Percentiles rank a stretch among this genome's conserved stretches.
These are phyloP conservation scores for Bocquillonia castaneifolia DNA, from an alignment of 441 rosid genomes.

Conservation along the genomic window DNA sequence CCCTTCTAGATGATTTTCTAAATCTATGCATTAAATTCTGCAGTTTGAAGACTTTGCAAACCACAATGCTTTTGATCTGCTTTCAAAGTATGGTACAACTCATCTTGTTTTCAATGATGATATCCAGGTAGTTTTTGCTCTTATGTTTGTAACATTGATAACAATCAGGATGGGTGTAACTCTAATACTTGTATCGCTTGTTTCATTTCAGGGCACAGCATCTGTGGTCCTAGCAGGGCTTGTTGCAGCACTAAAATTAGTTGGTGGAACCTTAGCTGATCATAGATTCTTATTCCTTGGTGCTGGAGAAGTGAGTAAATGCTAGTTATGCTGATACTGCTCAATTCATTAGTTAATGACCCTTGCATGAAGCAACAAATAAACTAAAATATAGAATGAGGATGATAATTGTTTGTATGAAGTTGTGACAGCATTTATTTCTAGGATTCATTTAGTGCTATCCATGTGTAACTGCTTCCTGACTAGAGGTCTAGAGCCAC, in stretches of 20 bases:
- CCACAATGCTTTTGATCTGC: slow-evolving; percentile 78
- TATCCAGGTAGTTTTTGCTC: slow-evolving; percentile 50
- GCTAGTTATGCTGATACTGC: background rate
- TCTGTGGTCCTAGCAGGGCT: slow-evolving; percentile 81
- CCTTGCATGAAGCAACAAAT: background rate
- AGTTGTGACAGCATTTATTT: no score
- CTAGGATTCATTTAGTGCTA: background rate
- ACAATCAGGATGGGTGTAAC: background rate
- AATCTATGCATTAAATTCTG: slow-evolving; percentile 3
- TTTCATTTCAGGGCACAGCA: slow-evolving; percentile 70
- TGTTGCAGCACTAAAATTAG: slow-evolving; percentile 58
- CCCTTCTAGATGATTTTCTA: slow-evolving; percentile 3
- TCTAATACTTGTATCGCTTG: slow-evolving; percentile 9
- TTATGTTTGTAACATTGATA: background rate
- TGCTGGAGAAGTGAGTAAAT: slow-evolving; percentile 75
- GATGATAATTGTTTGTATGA: no score
- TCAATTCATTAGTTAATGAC: background rate
- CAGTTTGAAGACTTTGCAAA: slow-evolving; percentile 96
- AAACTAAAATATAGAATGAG: background rate
- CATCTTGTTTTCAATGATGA: slow-evolving; percentile 91
- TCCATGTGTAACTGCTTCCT: background rate
- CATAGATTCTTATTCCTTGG: slow-evolving; percentile 85
- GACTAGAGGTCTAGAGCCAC: background rate
- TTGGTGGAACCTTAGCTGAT: slow-evolving; percentile 55
- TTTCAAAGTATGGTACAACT: slow-evolving; percentile 57